Conservation (phyloP, 331 rosid genomes). For the Acacia pycnantha region DNA sequence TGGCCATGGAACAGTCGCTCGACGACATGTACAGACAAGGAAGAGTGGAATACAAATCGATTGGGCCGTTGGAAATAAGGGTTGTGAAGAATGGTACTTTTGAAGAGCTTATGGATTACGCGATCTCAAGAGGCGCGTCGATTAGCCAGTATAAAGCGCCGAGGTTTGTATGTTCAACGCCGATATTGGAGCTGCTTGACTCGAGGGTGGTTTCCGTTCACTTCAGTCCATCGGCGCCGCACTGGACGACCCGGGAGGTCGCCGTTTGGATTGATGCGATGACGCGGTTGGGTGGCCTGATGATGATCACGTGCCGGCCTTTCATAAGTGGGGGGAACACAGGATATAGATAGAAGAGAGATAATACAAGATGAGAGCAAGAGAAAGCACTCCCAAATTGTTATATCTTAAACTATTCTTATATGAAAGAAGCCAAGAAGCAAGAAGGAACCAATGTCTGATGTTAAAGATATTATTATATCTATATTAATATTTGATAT, state of each 20-base stretch:
- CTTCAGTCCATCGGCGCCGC: conserved; percentile 66
- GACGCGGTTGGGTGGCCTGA: too few relatives aligned
- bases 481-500: too few relatives aligned
- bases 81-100: conserved; percentile 76
- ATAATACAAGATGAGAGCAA: conserved; percentile 13
- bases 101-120: conserved; percentile 90
- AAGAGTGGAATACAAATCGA: conserved; percentile 59
- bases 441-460: conserved; percentile 29
- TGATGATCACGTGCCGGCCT: too few relatives aligned
- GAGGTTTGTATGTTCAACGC: conserved; percentile 68
- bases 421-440: conserved; percentile 10
- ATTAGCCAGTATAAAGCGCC: conserved; percentile 87
- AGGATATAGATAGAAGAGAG: conserved; percentile 35
- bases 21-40: conserved; percentile 76
- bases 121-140: conserved; percentile 80
- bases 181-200: conserved; percentile 67
- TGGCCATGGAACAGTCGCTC: conserved; percentile 71
- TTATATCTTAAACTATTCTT: not conserved
- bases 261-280: conserved; percentile 24
- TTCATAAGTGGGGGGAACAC: conserved; percentile 33
- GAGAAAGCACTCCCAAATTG: not conserved
- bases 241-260: conserved; percentile 50
- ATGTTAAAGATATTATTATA: too few relatives aligned
- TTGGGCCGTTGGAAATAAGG: conserved; percentile 77
- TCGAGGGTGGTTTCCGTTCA: conserved; percentile 65